phyloP scores from a whole-genome alignment of 345 rosid genomes.

The Durio zibethinus region DNA sequence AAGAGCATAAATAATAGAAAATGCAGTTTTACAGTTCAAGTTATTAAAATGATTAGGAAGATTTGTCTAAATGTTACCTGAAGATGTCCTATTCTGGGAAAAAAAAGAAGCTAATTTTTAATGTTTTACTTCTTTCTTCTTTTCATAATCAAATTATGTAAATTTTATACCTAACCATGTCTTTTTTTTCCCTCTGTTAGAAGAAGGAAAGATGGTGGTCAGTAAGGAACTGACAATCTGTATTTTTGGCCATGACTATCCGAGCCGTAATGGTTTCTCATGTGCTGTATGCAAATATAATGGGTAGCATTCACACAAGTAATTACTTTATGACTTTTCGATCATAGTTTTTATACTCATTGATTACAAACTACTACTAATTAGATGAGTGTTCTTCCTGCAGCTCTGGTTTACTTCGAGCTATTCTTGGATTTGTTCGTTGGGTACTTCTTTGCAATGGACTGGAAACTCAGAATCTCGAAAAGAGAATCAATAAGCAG shows the following conservation, averaged over 20 bases:
- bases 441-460: not conserved
- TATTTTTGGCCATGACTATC: not conserved
- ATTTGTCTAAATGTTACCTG: not conserved
- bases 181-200: not conserved
- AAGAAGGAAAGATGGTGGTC: not conserved
- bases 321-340: not conserved
- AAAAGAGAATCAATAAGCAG: not conserved
- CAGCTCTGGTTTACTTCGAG: not conserved
- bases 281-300: not conserved
- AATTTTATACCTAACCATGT: not conserved
- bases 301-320: not conserved
- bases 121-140: not conserved
- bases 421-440: not conserved
- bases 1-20: not conserved
- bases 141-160: not conserved
- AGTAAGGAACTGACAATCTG: not conserved
- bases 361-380: not conserved
- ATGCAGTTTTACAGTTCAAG: not conserved
- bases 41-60: not conserved
- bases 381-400: not conserved
- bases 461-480: not conserved
- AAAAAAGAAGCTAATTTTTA: not conserved
- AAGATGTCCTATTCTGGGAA: not conserved
- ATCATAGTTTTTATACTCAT: not conserved
- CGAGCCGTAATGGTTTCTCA: not conserved